These are phyloP conservation scores for Lipomyces chichibuensis DNA, from an alignment of 805 yeast species.

Conservation along the genomic window DNA sequence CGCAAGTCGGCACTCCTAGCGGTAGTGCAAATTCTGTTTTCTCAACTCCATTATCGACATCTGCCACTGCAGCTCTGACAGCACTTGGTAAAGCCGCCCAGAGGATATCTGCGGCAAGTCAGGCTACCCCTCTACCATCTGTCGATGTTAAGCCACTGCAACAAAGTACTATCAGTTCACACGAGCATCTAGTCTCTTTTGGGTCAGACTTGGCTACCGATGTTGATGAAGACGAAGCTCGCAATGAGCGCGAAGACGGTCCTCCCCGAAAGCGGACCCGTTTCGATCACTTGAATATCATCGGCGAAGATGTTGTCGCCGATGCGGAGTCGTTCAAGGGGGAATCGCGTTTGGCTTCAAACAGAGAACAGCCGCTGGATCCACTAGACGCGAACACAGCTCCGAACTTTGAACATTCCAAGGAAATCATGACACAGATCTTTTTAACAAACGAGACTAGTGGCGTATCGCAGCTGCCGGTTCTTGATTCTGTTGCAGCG, in stretches of 20 bases:
- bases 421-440: conserved; percentile 54
- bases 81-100: conserved; percentile 26
- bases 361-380: conserved; percentile 16
- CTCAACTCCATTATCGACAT: conserved; percentile 6
- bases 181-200: conserved; percentile 5
- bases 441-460: conserved; percentile 52
- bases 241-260: conserved; percentile 12
- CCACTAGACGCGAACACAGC: conserved; percentile 37
- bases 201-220: conserved; percentile 29
- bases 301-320: conserved; percentile 1
- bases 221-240: conserved; percentile 26
- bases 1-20: conserved; percentile 5
- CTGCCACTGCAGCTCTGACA: conserved; percentile 30
- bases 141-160: conserved; percentile 7
- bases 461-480: conserved; percentile 43
- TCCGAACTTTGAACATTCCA: conserved; percentile 48
- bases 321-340: not conserved
- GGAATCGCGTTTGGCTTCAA: not conserved
- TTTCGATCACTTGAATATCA: not conserved
- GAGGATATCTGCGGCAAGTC: not conserved
- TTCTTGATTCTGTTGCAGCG: conserved; percentile 37
- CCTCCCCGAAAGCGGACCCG: conserved; percentile 32
- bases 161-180: not conserved
- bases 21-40: conserved; percentile 6
- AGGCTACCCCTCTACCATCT: not conserved